These are phyloP conservation scores for Monilinia fructigena DNA, from an alignment of 2,329 filamentous ascomycete genomes.

Conservation along the genomic window DNA sequence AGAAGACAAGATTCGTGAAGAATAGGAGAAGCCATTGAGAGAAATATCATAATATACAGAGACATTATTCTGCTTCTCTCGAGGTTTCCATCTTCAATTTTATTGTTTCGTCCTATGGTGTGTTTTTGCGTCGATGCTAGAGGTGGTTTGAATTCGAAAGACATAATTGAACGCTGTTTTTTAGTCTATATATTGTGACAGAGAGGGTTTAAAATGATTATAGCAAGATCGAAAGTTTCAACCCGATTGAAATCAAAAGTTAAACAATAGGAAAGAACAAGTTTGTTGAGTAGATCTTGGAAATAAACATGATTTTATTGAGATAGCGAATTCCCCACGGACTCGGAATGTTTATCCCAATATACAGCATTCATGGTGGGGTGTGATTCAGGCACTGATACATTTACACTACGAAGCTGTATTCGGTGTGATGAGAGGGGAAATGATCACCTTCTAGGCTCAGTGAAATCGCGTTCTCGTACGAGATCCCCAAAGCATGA, in stretches of 20 bases:
- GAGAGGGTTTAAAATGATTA: background rate
- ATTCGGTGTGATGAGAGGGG: background rate
- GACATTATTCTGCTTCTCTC: slow-evolving; percentile 5
- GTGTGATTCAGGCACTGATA: background rate
- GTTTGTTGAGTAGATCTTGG: background rate
- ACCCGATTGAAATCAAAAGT: background rate
- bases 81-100: background rate
- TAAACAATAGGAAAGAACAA: background rate
- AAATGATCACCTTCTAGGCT: background rate
- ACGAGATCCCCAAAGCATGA: background rate
- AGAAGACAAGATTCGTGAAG: slow-evolving; percentile 20
- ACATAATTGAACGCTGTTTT: background rate
- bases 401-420: background rate
- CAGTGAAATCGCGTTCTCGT: background rate
- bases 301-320: background rate
- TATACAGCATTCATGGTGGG: background rate
- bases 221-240: background rate
- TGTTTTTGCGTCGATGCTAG: background rate
- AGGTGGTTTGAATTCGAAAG: background rate
- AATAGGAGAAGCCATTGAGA: slow-evolving; percentile 26
- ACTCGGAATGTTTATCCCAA: background rate
- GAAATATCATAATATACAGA: slow-evolving; percentile 22
- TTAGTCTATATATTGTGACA: background rate
- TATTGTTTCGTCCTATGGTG: background rate
- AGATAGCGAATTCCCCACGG: background rate